Base-by-base conservation (phyloP, 1,139 yeast species). In the Yamadazyma atmosphaerica region DNA sequence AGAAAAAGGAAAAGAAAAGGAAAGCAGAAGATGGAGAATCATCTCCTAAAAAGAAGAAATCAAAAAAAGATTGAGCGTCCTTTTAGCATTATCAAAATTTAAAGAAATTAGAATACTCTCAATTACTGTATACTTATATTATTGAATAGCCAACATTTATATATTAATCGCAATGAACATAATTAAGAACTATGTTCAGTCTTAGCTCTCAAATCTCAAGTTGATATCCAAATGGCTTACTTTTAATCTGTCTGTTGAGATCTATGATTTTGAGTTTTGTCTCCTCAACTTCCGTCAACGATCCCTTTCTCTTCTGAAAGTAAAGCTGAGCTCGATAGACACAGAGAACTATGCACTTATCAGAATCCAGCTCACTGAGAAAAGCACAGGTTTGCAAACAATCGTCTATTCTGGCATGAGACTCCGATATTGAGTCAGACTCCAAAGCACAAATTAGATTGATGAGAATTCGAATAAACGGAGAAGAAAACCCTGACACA, bases 1-100 rank as follows among this genome's bases (percentile, higher is more conserved):
- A 61, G 50, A 53, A 63, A 54, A 57, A 64, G 49, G 60, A 67
- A 35, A 57, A 66, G 59, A 59, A 65, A 56, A 77, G 80, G 60
- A 77, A 79, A 56, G 83, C 79, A 42, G 83, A 77, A 40, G 83
- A 78, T 39, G 79, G 67, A 35, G 83, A 73, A 45, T 75, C 74
- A 49, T 72, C 69, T 45, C 75, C 73, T 51, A 73, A 73, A 58
- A 59, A 61, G 57, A 63, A 64, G 48, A 61, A 63, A 50, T 54
- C 63, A 22, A 79, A 79, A 71, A 50, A 49, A 39, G 52, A 49
- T 35, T 48, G n/a, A 42, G 21, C 10, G 4, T 12, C 8, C 11
- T 26, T n/a, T n/a, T 24, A 21, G 7, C 23, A 21, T 21, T 21
- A 21, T 21, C 23, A 21, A 10, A 21, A 10, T 21, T 10, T 21